Evolutionary conservation across 352 stramenopile genomes (phyloP).

Genomic region (Elongisporangium prolatum): DNA sequence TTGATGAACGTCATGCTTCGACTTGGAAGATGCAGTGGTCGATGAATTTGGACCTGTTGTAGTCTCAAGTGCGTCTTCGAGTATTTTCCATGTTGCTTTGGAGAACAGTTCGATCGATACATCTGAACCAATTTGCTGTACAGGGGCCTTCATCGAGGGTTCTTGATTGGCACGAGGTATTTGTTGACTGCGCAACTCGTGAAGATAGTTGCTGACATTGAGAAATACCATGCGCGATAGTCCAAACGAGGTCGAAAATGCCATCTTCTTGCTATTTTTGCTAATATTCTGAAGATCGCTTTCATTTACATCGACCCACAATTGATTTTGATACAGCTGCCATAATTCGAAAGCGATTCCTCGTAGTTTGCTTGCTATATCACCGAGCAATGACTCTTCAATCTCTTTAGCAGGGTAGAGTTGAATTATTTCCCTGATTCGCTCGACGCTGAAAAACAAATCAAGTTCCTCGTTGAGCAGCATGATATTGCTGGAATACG

Average conservation of each 20-base stretch:
- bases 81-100: constrained; percentile 48
- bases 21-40: constrained; percentile 3
- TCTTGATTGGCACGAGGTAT: background rate
- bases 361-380: constrained; percentile 24
- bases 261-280: constrained; percentile 57
- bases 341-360: constrained; percentile 56
- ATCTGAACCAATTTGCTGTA: constrained; percentile 6
- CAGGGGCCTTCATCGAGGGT: background rate
- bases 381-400: constrained; percentile 15
- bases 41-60: background rate
- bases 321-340: constrained; percentile 78
- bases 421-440: constrained; percentile 7
- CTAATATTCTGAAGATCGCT: constrained; percentile 40
- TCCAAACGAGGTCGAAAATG: constrained; percentile 35
- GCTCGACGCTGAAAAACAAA: constrained; percentile 45
- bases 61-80: constrained; percentile 45
- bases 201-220: constrained; percentile 52
- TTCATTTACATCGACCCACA: constrained; percentile 59
- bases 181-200: constrained; percentile 17
- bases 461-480: constrained; percentile 51
- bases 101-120: constrained; percentile 28
- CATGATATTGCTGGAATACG: constrained; percentile 63
- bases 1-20: constrained; percentile 37
- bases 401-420: background rate
- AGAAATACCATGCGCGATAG: constrained; percentile 47